Conservation (phyloP, 768 basidiomycete species). For the Leccinum olivaceopallidum region DNA sequence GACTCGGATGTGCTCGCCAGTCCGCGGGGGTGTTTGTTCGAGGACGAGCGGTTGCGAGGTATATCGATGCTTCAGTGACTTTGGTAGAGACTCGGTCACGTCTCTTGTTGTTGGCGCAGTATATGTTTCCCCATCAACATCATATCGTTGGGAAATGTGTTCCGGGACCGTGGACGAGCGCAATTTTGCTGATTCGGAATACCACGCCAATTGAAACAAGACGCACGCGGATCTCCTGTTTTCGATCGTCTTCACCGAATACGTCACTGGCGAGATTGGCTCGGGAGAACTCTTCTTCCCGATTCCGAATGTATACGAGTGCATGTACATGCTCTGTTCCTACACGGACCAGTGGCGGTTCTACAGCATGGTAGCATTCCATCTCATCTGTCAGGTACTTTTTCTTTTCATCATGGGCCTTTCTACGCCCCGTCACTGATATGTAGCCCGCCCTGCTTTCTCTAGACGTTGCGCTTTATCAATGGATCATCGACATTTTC, state of each 20-base stretch:
- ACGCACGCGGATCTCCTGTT: neutral
- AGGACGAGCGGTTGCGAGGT: neutral
- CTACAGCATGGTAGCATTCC: neutral
- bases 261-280: neutral
- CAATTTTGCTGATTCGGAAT: neutral
- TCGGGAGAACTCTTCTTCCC: neutral
- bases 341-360: neutral
- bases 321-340: neutral
- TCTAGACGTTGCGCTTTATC: neutral
- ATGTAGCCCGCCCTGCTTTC: neutral
- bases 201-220: neutral
- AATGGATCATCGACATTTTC: neutral
- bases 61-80: neutral
- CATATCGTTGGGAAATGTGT: too few relatives aligned
- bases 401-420: neutral
- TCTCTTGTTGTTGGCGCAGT: neutral
- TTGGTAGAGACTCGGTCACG: neutral
- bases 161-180: neutral
- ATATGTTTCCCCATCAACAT: neutral
- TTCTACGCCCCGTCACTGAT: neutral
- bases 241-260: neutral
- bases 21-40: conserved; percentile 9
- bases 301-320: neutral
- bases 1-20: conserved; percentile 3
- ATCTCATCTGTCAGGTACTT: neutral